Percentiles rank a stretch among this genome's conserved stretches.
phyloP scores from a whole-genome alignment of 129 eudicot species.

The Glebionis coronaria region DNA sequence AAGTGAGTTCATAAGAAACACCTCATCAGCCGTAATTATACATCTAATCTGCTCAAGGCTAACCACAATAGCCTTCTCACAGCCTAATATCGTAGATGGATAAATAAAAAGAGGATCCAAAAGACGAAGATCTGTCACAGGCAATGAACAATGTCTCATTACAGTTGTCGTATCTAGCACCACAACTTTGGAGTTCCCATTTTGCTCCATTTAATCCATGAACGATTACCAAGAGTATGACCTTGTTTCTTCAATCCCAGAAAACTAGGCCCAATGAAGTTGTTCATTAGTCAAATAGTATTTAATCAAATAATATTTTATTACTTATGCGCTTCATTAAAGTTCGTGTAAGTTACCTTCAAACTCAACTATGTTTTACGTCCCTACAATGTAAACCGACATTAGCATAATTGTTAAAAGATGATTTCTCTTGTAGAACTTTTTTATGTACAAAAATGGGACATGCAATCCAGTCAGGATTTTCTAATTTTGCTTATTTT shows the following conservation, averaged over 20 bases:
- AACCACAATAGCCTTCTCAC: slow-evolving; percentile 94
- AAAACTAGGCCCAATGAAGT: slow-evolving; percentile 46
- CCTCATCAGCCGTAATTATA: slow-evolving; percentile 96
- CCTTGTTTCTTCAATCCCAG: slow-evolving; percentile 83
- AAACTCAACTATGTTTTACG: too few species aligned
- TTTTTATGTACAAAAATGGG: too few species aligned
- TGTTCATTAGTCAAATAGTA: too few species aligned
- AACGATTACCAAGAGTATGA: slow-evolving; percentile 74
- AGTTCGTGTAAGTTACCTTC: too few species aligned
- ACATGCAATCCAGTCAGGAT: too few species aligned
- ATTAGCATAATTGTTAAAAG: too few species aligned
- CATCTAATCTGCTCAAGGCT: slow-evolving; percentile 95
- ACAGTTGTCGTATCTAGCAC: slow-evolving; percentile 80
- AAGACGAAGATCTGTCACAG: slow-evolving; percentile 95
- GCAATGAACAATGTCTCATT: slow-evolving; percentile 88
- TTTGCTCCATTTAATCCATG: slow-evolving; percentile 87
- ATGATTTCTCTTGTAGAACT: too few species aligned
- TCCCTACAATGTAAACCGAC: too few species aligned
- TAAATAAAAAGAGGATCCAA: slow-evolving; percentile 92
- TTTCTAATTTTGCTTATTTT: too few species aligned
- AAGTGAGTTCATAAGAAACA: slow-evolving; percentile 80
- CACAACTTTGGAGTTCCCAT: slow-evolving; percentile 73
- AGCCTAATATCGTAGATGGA: slow-evolving; percentile 91
- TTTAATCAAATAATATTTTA: too few species aligned
- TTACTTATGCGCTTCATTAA: too few species aligned